phyloP scores from a whole-genome alignment of 495 filamentous ascomycete genomes.

The Cercophora sp. region DNA sequence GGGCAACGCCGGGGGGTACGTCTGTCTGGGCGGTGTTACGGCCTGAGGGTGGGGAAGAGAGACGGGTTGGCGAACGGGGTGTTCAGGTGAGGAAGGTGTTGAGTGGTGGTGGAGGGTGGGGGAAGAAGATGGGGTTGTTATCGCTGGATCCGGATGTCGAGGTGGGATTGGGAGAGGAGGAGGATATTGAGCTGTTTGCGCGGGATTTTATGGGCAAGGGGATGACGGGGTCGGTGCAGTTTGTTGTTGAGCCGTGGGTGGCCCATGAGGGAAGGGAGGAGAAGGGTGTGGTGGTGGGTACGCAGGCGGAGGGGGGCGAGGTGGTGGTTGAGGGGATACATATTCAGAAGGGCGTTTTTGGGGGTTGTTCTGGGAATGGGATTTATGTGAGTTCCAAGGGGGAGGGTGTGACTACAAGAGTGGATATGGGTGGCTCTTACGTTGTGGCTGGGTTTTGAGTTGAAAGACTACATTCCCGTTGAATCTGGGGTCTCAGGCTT shows the following conservation, averaged over 20 bases:
- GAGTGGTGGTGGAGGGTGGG: constrained; percentile 90
- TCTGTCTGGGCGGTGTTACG: constrained; percentile 46
- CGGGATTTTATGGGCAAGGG: constrained; percentile 23
- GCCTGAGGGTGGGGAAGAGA: constrained; percentile 83
- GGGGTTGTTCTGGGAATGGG: constrained; percentile 37
- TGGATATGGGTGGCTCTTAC: constrained; percentile 30
- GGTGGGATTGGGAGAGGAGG: constrained; percentile 26
- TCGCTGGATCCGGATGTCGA: constrained; percentile 71
- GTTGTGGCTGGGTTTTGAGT: constrained; percentile 7
- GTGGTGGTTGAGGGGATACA: constrained; percentile 13
- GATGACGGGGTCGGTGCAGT: constrained; percentile 36
- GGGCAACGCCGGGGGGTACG: background rate
- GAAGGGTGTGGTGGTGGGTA: too few relatives aligned
- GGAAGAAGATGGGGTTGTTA: constrained; percentile 75
- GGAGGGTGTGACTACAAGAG: too few relatives aligned
- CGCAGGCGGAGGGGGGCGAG: too few relatives aligned
- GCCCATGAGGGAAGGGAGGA: background rate
- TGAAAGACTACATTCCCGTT: too few relatives aligned
- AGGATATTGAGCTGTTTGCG: constrained; percentile 30
- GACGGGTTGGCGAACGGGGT: too few relatives aligned
- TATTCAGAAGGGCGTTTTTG: constrained; percentile 34
- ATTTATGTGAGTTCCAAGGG: constrained; percentile 29
- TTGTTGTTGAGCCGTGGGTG: constrained; percentile 36
- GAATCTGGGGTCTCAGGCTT: too few relatives aligned
- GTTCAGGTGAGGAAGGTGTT: constrained; percentile 62